Evolutionary conservation across 179 eudicot species (phyloP).

Genomic region (Silene noctiflora): DNA sequence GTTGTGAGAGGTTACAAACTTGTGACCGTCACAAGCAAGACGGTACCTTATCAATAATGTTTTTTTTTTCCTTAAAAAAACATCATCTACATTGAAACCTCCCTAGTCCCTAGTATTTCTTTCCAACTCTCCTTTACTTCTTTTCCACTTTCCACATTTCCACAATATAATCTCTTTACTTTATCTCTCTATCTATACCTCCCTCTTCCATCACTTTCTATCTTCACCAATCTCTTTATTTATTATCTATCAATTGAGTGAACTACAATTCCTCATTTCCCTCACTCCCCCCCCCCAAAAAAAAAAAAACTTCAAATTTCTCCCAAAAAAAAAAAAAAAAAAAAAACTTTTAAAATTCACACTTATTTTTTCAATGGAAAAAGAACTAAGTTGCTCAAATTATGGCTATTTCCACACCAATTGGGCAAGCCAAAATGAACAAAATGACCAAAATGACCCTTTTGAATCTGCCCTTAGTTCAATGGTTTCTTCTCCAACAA

Average conservation of each 20-base stretch:
- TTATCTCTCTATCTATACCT: slow-evolving; percentile 9
- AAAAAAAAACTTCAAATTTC: neutral
- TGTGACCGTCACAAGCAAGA: too few relatives aligned
- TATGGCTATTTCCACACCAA: slow-evolving; percentile 41
- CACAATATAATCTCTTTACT: slow-evolving; percentile 18
- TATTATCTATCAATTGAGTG: slow-evolving; percentile 31
- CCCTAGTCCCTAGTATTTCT: slow-evolving; percentile 6
- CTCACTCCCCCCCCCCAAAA: neutral
- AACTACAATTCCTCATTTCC: slow-evolving; percentile 29
- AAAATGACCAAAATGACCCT: slow-evolving; percentile 45
- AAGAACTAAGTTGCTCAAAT: slow-evolving; percentile 24
- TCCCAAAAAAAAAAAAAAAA: slow-evolving; percentile 6
- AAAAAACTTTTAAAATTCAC: neutral
- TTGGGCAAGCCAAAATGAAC: slow-evolving; percentile 44
- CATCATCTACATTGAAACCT: too few relatives aligned
- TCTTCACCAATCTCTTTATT: slow-evolving; percentile 22
- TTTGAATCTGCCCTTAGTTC: slow-evolving; percentile 90
- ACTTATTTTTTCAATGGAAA: slow-evolving; percentile 25
- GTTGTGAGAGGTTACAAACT: too few relatives aligned
- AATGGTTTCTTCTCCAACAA: slow-evolving; percentile 74
- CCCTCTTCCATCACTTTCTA: slow-evolving; percentile 26
- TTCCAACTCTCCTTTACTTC: slow-evolving; percentile 20
- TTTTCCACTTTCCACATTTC: slow-evolving; percentile 28
- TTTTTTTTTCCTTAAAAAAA: too few relatives aligned
- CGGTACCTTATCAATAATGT: too few relatives aligned